Evolutionary conservation across 345 rosid genomes (phyloP).

Genomic region (Moringa oleifera): DNA sequence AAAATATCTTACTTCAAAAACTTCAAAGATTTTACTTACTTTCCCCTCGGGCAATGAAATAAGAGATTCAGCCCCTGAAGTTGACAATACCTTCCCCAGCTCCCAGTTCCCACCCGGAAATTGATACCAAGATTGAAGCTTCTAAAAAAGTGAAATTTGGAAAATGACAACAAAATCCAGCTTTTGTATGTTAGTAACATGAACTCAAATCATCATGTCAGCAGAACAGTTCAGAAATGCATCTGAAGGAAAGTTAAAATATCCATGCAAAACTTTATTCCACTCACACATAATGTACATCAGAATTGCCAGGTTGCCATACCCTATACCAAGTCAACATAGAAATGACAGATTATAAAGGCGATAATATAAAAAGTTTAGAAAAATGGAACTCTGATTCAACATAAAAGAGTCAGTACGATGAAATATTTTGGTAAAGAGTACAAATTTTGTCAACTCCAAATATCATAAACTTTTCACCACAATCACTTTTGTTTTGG

Average conservation of each 20-base stretch:
- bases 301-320: background rate
- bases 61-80: slow-evolving; percentile 61
- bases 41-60: slow-evolving; percentile 71
- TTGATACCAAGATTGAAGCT: slow-evolving; percentile 84
- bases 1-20: slow-evolving; percentile 13
- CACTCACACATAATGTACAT: background rate
- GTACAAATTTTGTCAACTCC: too few relatives aligned
- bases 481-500: too few relatives aligned
- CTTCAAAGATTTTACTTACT: slow-evolving; percentile 40
- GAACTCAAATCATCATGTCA: background rate
- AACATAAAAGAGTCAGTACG: background rate
- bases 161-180: slow-evolving; percentile 17
- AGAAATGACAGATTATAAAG: background rate
- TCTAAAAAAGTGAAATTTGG: slow-evolving; percentile 42
- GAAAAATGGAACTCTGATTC: background rate
- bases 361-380: background rate
- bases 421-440: background rate
- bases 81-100: slow-evolving; percentile 65
- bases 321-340: too few relatives aligned
- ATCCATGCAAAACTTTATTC: slow-evolving; percentile 1
- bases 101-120: slow-evolving; percentile 86
- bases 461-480: too few relatives aligned
- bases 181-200: background rate
- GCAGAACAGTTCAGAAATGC: background rate
- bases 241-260: background rate